Base-by-base conservation (phyloP, 176 grass and related monocot species). In the Stipa capillata region DNA sequence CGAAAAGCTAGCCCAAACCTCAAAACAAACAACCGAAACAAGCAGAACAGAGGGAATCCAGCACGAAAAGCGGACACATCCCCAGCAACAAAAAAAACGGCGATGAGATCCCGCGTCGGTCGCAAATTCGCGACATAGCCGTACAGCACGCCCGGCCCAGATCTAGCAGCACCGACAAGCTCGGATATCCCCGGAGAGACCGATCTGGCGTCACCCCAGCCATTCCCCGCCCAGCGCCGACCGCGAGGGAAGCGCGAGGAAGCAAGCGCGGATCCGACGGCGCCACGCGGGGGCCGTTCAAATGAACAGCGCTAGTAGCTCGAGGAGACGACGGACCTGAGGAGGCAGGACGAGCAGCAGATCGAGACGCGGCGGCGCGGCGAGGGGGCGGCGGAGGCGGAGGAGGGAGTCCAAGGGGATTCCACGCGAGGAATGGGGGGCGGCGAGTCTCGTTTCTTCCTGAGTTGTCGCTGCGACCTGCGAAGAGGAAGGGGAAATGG, bases 131-230 rank as follows among this genome's bases (percentile, higher is more conserved):
- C 67, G 1, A 21, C 18, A 11, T 10, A 53, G 31, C 34, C 64
- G 73, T 47, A 64, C 55, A 52, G 20, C 53, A 8, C 65, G 35
- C 31, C 3, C 58, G 37, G 31, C 7, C 0, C 69, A 74, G 86
- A 88, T 88, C 86, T 61, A 80, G 25, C 68, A 20, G 76, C 81
- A 45, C 51, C 81, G 48, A 84, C 74, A 58, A 1, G 58, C 67
- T 11, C 8, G 12, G 31, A 45, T 17, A 2, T 14, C 29, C 18
- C 23, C 7, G 9, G 39, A 11, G 51, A 81, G n/a, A n/a, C n/a
- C n/a, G 39, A 45, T 56, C 35, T 15, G 20, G 18, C 55, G 18
- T n/a, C 21, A 39, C 8, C 32, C 85, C 28, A 7, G 16, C n/a
- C 79, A 72, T 78, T 83, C 33, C 27, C 9, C 33, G 34, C 7